Evolutionary conservation across 805 yeast species (phyloP).

Genomic region (Debaryomyces tyrocola): DNA sequence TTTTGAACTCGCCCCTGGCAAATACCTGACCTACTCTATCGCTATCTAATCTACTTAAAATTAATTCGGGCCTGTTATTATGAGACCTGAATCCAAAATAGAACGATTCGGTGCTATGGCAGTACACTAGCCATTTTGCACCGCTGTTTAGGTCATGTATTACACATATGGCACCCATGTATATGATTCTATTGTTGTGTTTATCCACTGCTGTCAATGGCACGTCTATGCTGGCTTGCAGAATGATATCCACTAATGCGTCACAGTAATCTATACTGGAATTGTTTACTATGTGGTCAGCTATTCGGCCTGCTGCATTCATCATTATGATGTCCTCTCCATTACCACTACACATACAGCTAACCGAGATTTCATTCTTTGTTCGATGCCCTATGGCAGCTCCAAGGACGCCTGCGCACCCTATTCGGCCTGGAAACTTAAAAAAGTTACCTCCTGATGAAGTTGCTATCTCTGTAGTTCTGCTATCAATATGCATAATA

Average conservation of each 20-base stretch:
- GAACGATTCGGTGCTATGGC: slow-evolving; percentile 40
- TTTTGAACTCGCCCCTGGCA: slow-evolving; percentile 25
- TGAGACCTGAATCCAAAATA: slow-evolving; percentile 27
- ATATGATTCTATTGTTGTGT: slow-evolving; percentile 11
- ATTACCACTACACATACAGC: slow-evolving; percentile 51
- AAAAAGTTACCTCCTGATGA: slow-evolving; percentile 59
- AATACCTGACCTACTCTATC: slow-evolving; percentile 17
- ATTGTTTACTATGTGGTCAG: slow-evolving; percentile 23
- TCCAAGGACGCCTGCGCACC: slow-evolving; percentile 55
- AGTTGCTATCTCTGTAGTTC: slow-evolving; percentile 24
- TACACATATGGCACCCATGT: slow-evolving; percentile 32
- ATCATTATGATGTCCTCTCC: slow-evolving; percentile 54
- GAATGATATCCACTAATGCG: slow-evolving; percentile 16
- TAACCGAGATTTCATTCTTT: slow-evolving; percentile 19
- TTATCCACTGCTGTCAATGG: slow-evolving; percentile 3
- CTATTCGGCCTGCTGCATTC: slow-evolving; percentile 27
- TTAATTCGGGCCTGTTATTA: slow-evolving; percentile 15
- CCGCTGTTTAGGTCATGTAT: slow-evolving; percentile 10
- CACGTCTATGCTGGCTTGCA: slow-evolving; percentile 7
- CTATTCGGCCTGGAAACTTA: slow-evolving; percentile 49
- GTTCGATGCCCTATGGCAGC: slow-evolving; percentile 34
- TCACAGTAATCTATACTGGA: slow-evolving; percentile 16
- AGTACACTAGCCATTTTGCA: slow-evolving; percentile 23
- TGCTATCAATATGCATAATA: neutral
- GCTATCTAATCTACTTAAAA: slow-evolving; percentile 22